Base-by-base conservation (phyloP, 768 basidiomycete genomes). In the Mycena alexandri region DNA sequence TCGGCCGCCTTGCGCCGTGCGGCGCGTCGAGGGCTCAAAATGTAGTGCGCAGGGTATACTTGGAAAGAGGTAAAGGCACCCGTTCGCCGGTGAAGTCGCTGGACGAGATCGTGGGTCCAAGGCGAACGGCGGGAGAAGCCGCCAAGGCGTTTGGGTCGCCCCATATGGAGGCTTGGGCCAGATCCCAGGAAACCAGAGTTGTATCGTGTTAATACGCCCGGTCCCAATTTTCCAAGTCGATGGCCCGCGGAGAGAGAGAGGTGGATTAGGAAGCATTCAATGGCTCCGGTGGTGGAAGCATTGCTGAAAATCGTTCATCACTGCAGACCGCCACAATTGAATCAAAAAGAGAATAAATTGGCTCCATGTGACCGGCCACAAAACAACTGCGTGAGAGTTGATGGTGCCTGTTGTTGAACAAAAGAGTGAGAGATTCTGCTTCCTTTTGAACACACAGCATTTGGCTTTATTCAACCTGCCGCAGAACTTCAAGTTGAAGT, bases 301-400 rank as follows among this genome's bases (percentile, higher is more conserved):
- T n/a, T n/a, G n/a, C n/a, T n/a, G n/a, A n/a, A n/a, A 16, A 1
- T 9, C 1, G 16, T 38, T 41, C 34, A 54, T 38, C 29, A 29
- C 6, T 29, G 29, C 6, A 29, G 29, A 29, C 29, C 29, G 29
- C 29, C 53, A 54, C 53, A 54, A 53, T 53, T 53, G 34, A 53
- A 9, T 54, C 36, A 19, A 60, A 29, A 36, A 50, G 14, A 9
- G 34, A 38, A 50, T 38, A 38, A 38, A 50, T 38, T 60, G 36
- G 14, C 17, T 29, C 29, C 47, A 38, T 60, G 47, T 48, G 46
- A 50, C 21, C 29, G 29, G 29, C 29, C 29, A 29, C 3, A 29
- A 29, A 29, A 29, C 29, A 29, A 33, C 19, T 22, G 46, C 58
- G 58, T 60, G 58, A 14, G 58, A 60, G 14, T 14, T 48, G 58